Evolutionary conservation across 2,329 filamentous ascomycete species (phyloP).

Genomic region (Calycina marina): DNA sequence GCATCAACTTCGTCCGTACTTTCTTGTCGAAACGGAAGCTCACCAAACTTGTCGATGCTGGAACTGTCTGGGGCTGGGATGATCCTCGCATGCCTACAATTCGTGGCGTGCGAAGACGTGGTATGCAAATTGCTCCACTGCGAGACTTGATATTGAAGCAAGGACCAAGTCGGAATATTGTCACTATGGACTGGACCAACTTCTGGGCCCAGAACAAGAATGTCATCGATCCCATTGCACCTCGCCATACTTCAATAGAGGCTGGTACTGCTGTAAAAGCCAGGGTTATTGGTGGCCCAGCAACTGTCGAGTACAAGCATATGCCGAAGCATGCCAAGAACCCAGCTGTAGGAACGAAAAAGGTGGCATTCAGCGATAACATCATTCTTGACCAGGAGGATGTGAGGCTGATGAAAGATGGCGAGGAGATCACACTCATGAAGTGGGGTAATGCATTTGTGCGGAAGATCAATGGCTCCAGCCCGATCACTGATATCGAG

Average conservation of each 20-base stretch:
- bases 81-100: constrained; percentile 79
- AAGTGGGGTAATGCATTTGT: constrained; percentile 88
- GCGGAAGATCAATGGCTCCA: constrained; percentile 43
- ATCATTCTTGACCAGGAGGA: constrained; percentile 80
- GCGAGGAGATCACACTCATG: constrained; percentile 93
- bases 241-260: constrained; percentile 59
- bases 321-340: constrained; percentile 88
- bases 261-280: constrained; percentile 59
- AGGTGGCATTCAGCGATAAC: constrained; percentile 61
- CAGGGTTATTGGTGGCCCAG: constrained; percentile 49
- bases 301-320: constrained; percentile 50
- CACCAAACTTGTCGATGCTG: constrained; percentile 65
- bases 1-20: constrained; percentile 73
- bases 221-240: constrained; percentile 63
- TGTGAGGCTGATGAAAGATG: constrained; percentile 62
- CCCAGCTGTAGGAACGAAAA: constrained; percentile 65
- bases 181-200: constrained; percentile 68
- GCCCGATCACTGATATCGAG: constrained; percentile 53
- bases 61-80: constrained; percentile 71
- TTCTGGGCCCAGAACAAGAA: constrained; percentile 65
- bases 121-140: constrained; percentile 65
- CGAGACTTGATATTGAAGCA: constrained; percentile 77
- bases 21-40: constrained; percentile 79
- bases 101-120: constrained; percentile 61
- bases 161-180: constrained; percentile 70